Base-by-base conservation (phyloP, 2,329 filamentous ascomycete genomes). In the Aspergillus felis region DNA sequence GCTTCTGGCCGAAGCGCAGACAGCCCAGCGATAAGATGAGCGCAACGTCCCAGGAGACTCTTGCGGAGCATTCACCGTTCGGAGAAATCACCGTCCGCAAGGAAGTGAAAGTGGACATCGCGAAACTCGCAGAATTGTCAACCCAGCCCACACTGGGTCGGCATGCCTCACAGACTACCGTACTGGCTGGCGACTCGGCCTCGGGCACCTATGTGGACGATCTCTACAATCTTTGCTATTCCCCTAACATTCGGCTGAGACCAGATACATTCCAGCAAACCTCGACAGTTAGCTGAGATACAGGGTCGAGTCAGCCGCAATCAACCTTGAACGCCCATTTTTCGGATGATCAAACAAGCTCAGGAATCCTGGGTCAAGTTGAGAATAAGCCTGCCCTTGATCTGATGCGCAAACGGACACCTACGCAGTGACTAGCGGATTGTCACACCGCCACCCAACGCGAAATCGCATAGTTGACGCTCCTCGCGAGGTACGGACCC, bases 11-110 rank as follows among this genome's bases (percentile, higher is more conserved):
- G 5, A 56, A 52, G 7, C 55, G 59, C 20, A 66, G 61, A 46
- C 52, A 50, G 1, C 4, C 51, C 8, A 42, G 47, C 10, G 12
- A 54, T 17, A 52, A 38, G 20, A 3, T 32, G 27, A 42, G 35
- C 41, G 29, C 49, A 24, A 7, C 59, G 35, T 56, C 69, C 0
- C 65, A 65, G 35, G 67, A 68, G 20, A 65, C 64, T 0, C 56
- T 66, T 24, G 57, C 65, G 8, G 61, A 68, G 24, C 55, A 57
- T 3, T 57, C 61, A 3, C 58, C 60, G 8, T 77, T 79, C 51
- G 83, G 84, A 6, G 83, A 84, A 24, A 87, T 87, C 66, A 81
- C 86, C 76, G 81, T 87, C 6, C 84, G 82, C 25, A 82, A 85
- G 60, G 83, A 87, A 64, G 81, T 87, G 55, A 81, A 80, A 7